Evolutionary conservation across 768 basidiomycete genomes (phyloP), one percentile per base, ranked within the genome.

Genomic region (Basidioascus undulatus): DNA sequence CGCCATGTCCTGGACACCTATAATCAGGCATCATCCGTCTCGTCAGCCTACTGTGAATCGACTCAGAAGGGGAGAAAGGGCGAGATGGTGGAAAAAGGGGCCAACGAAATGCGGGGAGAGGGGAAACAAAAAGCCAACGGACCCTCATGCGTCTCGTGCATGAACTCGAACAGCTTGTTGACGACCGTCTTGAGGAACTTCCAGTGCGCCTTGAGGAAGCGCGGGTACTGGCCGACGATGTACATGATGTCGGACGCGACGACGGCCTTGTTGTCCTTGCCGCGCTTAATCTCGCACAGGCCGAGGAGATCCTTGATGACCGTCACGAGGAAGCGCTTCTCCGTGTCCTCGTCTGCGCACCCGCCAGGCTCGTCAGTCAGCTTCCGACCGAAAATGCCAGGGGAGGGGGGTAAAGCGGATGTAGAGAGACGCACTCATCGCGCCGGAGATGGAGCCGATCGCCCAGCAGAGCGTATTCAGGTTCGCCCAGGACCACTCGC

Each of bases 131-230:
- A 32, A 26, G 15, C 8, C 19, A 31, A 54, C 64, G 30, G 40
- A 76, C 82, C 86, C 65, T 98, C 92, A 54, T 98, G 89, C 0
- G 84, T 92, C 62, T 98, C 89, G 58, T 98, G 92, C 86, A 96
- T 96, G 59, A 98, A 98, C 57, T 98, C 92, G 59, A 96, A 98
- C 6, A 96, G 66, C 60, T 98, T 98, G 64, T 96, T 98, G 47
- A 98, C 89, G 41, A 98, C 92, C 2, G 92, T 96, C 67, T 98
- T 98, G 55, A 98, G 64, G 70, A 98, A 98, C 62, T 96, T 98
- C 92, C 92, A 98, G 58, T 98, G 92, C 15, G 92, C 92, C 59
- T 94, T 96, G 54, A 98, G 72, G 72, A 96, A 98, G 27, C 92
- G 75, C 34, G 92, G 92, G 55, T 98, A 98, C 62, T 98, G 92